Evolutionary conservation across 805 yeast species (phyloP), one percentile per base, ranked within the genome.

Genomic region (Saccharomycopsis babjevae): DNA sequence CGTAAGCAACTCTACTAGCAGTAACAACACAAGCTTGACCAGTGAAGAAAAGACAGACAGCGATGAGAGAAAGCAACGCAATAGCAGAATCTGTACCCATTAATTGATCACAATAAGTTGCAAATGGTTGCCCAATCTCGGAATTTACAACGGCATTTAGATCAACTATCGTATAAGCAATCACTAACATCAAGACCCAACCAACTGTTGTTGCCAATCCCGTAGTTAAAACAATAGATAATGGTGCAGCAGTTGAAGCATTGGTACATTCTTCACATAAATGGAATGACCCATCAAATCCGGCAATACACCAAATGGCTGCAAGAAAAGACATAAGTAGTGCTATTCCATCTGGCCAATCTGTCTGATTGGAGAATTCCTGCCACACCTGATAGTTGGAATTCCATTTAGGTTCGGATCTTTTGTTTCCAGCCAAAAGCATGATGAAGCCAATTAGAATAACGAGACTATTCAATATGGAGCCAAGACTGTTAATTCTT

Each of bases 261-360:
- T 84, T 80, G 59, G 76, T 74, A 30, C 86, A 86, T 70, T 86
- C 90, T 70, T 86, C 92, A 25, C 86, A 77, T 82, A 84, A 82
- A 73, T 86, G 90, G 57, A 86, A 83, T 67, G 86, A 83, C 7
- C 88, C 80, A 69, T 86, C 91, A 69, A 84, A 85, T 0, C 87
- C 83, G 30, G 88, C 87, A 68, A 86, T 85, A 20, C 89, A 84
- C 91, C 92, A 86, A 62, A 85, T 79, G 1, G 85, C 83, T 0
- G 89, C 84, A 82, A 83, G 78, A 78, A 83, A 81, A 15, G 79
- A 76, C 50, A 73, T 73, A 61, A 77, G 71, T 61, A 75, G 20
- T 76, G 82, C 78, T 82, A 85, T 83, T 36, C 88, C 89, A 40
- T 70, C 72, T 10, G 83, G 77, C 84, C 88, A 85, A 40, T 76